These are phyloP conservation scores for Xylaria curta DNA, from an alignment of 495 filamentous ascomycete genomes.

Conservation along the genomic window DNA sequence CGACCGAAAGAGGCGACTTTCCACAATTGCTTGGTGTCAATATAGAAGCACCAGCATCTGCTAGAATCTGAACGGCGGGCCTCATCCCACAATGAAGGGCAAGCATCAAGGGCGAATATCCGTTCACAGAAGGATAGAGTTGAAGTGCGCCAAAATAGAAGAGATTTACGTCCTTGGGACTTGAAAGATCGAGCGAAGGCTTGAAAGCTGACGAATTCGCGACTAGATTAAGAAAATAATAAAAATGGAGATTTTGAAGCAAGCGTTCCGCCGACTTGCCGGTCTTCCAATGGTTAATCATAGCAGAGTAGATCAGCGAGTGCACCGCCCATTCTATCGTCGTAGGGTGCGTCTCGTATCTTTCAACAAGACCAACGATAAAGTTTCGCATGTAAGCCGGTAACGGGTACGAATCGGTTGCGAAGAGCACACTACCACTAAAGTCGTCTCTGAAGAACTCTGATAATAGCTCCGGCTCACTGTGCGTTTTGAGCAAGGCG, in stretches of 20 bases:
- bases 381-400: background rate
- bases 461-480: background rate
- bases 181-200: background rate
- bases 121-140: background rate
- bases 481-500: background rate
- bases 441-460: background rate
- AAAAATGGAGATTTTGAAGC: background rate
- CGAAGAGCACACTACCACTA: background rate
- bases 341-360: background rate
- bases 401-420: background rate
- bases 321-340: background rate
- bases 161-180: background rate
- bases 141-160: too few relatives aligned
- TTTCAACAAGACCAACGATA: background rate
- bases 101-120: slow-evolving; percentile 9
- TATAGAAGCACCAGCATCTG: slow-evolving; percentile 5
- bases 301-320: background rate
- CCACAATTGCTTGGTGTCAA: background rate
- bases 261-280: background rate
- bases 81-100: slow-evolving; percentile 18
- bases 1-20: slow-evolving; percentile 13
- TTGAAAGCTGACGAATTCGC: background rate
- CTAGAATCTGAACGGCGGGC: slow-evolving; percentile 6
- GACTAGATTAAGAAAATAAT: background rate
- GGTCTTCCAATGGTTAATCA: background rate